Conservation (phyloP, 768 basidiomycete species). For the Phaffia australis region DNA sequence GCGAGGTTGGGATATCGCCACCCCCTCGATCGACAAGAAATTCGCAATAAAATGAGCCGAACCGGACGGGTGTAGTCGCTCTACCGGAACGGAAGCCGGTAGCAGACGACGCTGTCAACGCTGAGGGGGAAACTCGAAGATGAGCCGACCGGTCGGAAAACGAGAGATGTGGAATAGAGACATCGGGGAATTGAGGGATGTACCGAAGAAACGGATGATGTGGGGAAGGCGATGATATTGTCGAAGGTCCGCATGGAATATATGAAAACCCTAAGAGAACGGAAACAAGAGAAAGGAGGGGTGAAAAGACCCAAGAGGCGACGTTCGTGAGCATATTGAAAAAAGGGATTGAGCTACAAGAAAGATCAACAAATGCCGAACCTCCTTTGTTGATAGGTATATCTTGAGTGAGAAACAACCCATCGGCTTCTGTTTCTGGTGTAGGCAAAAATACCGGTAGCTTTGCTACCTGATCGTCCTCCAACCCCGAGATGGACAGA, state of each 20-base stretch:
- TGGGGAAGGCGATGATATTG: slow-evolving; percentile 3
- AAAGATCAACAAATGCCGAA: slow-evolving; percentile 2
- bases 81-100: slow-evolving; percentile 85
- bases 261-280: slow-evolving; percentile 17
- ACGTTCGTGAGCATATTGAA: slow-evolving; percentile 5
- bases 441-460: slow-evolving; percentile 11
- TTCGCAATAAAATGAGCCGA: slow-evolving; percentile 93
- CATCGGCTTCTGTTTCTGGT: slow-evolving; percentile 13
- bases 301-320: neutral
- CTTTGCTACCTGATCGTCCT: slow-evolving; percentile 10
- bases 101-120: slow-evolving; percentile 61
- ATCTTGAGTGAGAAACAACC: slow-evolving; percentile 16
- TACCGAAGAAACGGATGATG: slow-evolving; percentile 15
- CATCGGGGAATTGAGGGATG: slow-evolving; percentile 11
- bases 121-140: slow-evolving; percentile 67
- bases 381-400: slow-evolving; percentile 21
- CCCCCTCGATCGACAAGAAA: slow-evolving; percentile 53
- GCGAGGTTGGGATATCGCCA: slow-evolving; percentile 17
- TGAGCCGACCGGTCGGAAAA: slow-evolving; percentile 60
- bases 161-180: slow-evolving; percentile 14
- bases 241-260: slow-evolving; percentile 21
- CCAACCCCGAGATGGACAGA: no score
- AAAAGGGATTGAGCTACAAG: neutral
- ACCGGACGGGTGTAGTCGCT: slow-evolving; percentile 74
- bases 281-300: neutral